These are phyloP conservation scores for Plantago rigida DNA, from an alignment of 305 asterid genomes.

Conservation along the genomic window DNA sequence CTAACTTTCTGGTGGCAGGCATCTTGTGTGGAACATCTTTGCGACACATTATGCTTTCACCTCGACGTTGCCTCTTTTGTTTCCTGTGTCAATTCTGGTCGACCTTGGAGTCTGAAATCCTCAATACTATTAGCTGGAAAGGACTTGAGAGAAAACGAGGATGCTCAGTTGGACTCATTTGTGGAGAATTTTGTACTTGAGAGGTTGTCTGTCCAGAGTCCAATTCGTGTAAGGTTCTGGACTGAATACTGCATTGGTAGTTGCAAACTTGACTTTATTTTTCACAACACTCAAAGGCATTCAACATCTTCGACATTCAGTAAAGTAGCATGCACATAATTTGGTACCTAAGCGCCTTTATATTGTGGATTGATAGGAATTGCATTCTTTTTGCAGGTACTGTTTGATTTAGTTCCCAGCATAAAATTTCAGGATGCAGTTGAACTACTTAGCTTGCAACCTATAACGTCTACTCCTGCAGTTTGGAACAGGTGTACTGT, in stretches of 20 bases:
- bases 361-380: constrained; percentile 15
- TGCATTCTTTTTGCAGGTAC: constrained; percentile 50
- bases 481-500: constrained; percentile 86
- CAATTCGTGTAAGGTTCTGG: constrained; percentile 69
- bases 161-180: constrained; percentile 68
- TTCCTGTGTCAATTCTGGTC: constrained; percentile 85
- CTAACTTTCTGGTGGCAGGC: constrained; percentile 50
- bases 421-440: constrained; percentile 87
- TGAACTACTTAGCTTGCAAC: constrained; percentile 94
- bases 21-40: constrained; percentile 77
- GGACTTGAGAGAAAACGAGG: constrained; percentile 40
- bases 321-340: constrained; percentile 18
- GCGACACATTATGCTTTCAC: constrained; percentile 83
- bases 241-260: constrained; percentile 14
- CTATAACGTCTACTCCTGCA: constrained; percentile 74
- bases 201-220: constrained; percentile 88
- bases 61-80: constrained; percentile 96
- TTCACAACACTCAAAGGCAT: constrained; percentile 15
- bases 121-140: constrained; percentile 72
- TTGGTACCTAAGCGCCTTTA: constrained; percentile 22
- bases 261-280: constrained; percentile 21
- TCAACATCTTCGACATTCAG: constrained; percentile 22
- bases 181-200: constrained; percentile 96
- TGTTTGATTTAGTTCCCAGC: constrained; percentile 89
- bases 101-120: constrained; percentile 78